phyloP scores from a whole-genome alignment of 257 asterid genomes.

The Leptodermis oblonga region DNA sequence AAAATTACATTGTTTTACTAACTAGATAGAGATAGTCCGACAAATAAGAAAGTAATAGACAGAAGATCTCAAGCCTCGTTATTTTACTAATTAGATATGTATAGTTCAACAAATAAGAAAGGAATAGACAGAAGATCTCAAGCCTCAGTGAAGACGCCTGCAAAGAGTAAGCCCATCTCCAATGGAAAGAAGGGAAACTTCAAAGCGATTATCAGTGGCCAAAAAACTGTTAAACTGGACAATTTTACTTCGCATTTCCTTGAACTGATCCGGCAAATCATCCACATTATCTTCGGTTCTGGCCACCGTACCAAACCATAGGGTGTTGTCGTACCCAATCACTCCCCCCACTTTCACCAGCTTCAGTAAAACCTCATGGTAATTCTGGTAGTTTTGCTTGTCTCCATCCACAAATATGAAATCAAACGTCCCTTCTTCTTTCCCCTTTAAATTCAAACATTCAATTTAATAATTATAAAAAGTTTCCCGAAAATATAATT shows the following conservation, averaged over 20 bases:
- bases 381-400: constrained; percentile 42
- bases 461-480: too few relatives aligned
- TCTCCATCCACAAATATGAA: constrained; percentile 58
- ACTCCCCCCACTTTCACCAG: constrained; percentile 46
- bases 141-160: constrained; percentile 37
- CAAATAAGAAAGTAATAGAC: too few relatives aligned
- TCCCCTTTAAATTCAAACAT: too few relatives aligned
- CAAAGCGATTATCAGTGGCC: constrained; percentile 44
- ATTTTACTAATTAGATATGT: too few relatives aligned
- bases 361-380: constrained; percentile 42
- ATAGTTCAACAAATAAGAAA: too few relatives aligned
- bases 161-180: constrained; percentile 58
- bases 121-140: too few relatives aligned
- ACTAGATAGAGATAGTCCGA: too few relatives aligned
- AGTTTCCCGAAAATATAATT: too few relatives aligned
- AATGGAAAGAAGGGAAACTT: constrained; percentile 39
- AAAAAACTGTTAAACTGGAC: constrained; percentile 36
- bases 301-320: constrained; percentile 52
- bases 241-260: constrained; percentile 21
- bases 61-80: too few relatives aligned
- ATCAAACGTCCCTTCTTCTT: constrained; percentile 47
- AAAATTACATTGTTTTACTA: too few relatives aligned
- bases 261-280: constrained; percentile 33
- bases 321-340: constrained; percentile 51
- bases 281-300: constrained; percentile 28